phyloP scores from a whole-genome alignment of 495 filamentous ascomycete genomes.

The Neurospora sp. region DNA sequence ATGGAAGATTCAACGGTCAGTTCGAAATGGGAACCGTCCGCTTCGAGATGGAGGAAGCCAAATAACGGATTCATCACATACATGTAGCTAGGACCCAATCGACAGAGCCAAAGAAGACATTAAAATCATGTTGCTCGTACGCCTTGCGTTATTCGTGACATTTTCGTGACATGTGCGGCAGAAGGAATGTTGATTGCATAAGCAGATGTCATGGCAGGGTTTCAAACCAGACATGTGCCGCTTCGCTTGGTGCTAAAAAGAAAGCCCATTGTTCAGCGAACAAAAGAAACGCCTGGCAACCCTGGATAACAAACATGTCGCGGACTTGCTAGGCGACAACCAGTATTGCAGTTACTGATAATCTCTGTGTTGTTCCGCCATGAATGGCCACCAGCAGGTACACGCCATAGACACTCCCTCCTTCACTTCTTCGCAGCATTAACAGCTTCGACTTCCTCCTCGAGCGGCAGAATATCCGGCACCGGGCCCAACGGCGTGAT shows the following conservation, averaged over 20 bases:
- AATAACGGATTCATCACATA: neutral
- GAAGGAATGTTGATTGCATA: neutral
- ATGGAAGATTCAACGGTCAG: neutral
- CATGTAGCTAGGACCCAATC: neutral
- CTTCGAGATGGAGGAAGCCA: neutral
- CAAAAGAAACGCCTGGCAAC: neutral
- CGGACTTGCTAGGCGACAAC: neutral
- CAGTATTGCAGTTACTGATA: neutral
- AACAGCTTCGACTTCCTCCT: slow-evolving; percentile 32
- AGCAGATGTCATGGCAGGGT: neutral
- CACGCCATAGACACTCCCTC: neutral
- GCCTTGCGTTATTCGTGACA: neutral
- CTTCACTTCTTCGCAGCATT: neutral
- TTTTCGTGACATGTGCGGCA: neutral
- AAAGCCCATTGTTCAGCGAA: neutral
- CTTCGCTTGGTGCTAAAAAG: neutral
- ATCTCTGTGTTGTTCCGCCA: neutral
- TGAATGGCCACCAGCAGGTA: neutral
- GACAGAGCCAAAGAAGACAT: neutral
- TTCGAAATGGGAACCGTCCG: neutral
- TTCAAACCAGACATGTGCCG: neutral
- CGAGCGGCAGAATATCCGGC: slow-evolving; percentile 46
- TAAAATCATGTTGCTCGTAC: neutral
- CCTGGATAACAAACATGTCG: neutral
- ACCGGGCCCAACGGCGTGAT: slow-evolving; percentile 58